Evolutionary conservation across 352 stramenopile genomes (phyloP).

Genomic region (Globisporangium abappressorium): DNA sequence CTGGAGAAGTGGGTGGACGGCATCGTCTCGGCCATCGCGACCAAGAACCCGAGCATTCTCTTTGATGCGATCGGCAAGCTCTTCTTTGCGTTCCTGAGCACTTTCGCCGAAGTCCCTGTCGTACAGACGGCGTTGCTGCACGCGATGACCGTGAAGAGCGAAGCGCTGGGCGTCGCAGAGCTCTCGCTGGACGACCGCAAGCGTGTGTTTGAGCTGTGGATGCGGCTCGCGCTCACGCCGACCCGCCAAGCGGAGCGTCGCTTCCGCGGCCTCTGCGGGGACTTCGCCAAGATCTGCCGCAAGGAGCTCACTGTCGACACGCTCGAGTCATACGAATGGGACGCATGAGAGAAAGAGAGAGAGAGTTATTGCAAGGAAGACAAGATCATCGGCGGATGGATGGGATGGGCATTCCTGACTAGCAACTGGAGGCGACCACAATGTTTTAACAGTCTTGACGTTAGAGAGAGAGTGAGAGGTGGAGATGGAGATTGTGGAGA

Average conservation of each 20-base stretch:
- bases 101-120: conserved; percentile 34
- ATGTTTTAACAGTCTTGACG: not conserved
- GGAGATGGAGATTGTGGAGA: not conserved
- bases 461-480: not conserved
- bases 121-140: conserved; percentile 31
- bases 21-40: conserved; percentile 43
- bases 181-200: conserved; percentile 43
- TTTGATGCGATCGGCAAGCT: conserved; percentile 54
- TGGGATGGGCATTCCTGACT: not conserved
- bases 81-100: conserved; percentile 49
- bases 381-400: not conserved
- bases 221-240: conserved; percentile 46
- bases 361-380: not conserved
- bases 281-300: conserved; percentile 76
- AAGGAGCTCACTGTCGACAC: conserved; percentile 59
- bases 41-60: conserved; percentile 51
- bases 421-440: not conserved
- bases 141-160: conserved; percentile 29
- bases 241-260: conserved; percentile 51
- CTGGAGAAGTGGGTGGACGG: conserved; percentile 51
- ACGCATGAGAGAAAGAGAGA: conserved; percentile 17
- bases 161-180: conserved; percentile 36
- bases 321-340: conserved; percentile 50
- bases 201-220: conserved; percentile 54
- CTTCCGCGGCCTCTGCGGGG: conserved; percentile 55